Conservation (phyloP, 306 rosid genomes). For the Bauhinia variegata region DNA sequence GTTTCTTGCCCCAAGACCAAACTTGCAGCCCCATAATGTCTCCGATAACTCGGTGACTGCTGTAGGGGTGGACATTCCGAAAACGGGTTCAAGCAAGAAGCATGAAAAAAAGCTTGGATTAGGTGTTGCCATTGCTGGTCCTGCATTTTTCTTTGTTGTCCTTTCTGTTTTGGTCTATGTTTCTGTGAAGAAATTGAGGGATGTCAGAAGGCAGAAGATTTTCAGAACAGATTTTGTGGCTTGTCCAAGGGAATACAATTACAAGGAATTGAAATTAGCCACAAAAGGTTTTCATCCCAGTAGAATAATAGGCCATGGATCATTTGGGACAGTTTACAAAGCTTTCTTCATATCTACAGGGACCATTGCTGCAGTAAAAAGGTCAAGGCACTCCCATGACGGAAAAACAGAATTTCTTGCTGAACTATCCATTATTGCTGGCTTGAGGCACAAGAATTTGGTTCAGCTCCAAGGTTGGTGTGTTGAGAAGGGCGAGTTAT, state of each 20-base stretch:
- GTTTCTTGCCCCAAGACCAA: slow-evolving; percentile 44
- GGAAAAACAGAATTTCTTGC: slow-evolving; percentile 60
- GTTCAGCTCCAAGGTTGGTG: slow-evolving; percentile 92
- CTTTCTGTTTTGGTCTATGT: slow-evolving; percentile 56
- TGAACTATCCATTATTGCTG: slow-evolving; percentile 64
- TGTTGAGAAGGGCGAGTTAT: slow-evolving; percentile 69
- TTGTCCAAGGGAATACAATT: slow-evolving; percentile 71
- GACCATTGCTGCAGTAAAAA: slow-evolving; percentile 62
- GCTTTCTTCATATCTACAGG: slow-evolving; percentile 57
- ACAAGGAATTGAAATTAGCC: slow-evolving; percentile 64
- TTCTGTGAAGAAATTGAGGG: slow-evolving; percentile 51
- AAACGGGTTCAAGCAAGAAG: slow-evolving; percentile 14
- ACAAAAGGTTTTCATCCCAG: slow-evolving; percentile 76
- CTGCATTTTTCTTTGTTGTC: slow-evolving; percentile 46
- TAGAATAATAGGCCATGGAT: slow-evolving; percentile 74
- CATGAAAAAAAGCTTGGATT: slow-evolving; percentile 45
- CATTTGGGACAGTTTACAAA: slow-evolving; percentile 85
- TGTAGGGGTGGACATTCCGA: slow-evolving; percentile 39
- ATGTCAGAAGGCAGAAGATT: slow-evolving; percentile 35
- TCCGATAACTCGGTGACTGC: slow-evolving; percentile 50
- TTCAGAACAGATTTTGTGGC: slow-evolving; percentile 55
- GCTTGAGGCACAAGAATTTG: slow-evolving; percentile 83
- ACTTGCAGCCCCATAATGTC: slow-evolving; percentile 48
- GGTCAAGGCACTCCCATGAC: slow-evolving; percentile 57
- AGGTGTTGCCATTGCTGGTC: slow-evolving; percentile 56